A percentile compares a stretch with the other conserved stretches of the same genome.
Evolutionary conservation across 208 protist genomes (phyloP).

Genomic region (Endotrypanum monterogeii): DNA sequence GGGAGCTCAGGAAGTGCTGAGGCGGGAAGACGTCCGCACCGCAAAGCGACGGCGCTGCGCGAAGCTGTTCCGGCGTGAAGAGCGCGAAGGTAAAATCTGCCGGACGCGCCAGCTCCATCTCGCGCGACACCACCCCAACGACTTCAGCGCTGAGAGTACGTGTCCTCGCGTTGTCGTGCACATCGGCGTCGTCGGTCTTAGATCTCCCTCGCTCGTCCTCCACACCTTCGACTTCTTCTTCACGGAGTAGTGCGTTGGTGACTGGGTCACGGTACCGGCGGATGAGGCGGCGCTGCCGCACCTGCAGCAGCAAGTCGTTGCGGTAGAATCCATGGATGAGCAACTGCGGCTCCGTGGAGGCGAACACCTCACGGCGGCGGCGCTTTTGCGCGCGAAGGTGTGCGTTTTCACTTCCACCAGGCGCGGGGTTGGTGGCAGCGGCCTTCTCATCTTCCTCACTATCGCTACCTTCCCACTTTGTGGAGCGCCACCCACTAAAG

Average conservation of each 20-base stretch:
- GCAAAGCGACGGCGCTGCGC: constrained; percentile 36
- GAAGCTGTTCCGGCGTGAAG: constrained; percentile 40
- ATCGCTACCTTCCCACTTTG: constrained; percentile 28
- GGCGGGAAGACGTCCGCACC: constrained; percentile 69
- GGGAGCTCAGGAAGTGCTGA: constrained; percentile 49
- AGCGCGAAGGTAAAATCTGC: constrained; percentile 77
- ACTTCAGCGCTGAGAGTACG: constrained; percentile 38
- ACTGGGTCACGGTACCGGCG: constrained; percentile 46
- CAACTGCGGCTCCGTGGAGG: constrained; percentile 71
- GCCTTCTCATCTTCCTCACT: not conserved
- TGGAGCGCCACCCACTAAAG: constrained; percentile 37
- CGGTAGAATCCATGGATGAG: constrained; percentile 68
- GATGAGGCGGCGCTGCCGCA: constrained; percentile 44
- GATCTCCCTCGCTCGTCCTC: constrained; percentile 1
- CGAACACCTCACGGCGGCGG: constrained; percentile 58
- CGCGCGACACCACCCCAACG: constrained; percentile 77
- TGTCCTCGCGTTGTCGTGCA: not conserved
- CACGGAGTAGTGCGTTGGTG: constrained; percentile 55
- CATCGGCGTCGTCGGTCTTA: constrained; percentile 1
- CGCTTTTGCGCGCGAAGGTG: constrained; percentile 8
- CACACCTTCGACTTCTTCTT: constrained; percentile 28
- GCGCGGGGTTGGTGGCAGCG: not conserved
- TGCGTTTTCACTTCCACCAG: not conserved
- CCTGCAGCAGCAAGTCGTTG: constrained; percentile 74
- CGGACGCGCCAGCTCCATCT: constrained; percentile 63